Percentiles rank a stretch among this genome's conserved stretches.
Conservation (phyloP, 2,329 filamentous ascomycete genomes). For the Hypoxylon sp. region DNA sequence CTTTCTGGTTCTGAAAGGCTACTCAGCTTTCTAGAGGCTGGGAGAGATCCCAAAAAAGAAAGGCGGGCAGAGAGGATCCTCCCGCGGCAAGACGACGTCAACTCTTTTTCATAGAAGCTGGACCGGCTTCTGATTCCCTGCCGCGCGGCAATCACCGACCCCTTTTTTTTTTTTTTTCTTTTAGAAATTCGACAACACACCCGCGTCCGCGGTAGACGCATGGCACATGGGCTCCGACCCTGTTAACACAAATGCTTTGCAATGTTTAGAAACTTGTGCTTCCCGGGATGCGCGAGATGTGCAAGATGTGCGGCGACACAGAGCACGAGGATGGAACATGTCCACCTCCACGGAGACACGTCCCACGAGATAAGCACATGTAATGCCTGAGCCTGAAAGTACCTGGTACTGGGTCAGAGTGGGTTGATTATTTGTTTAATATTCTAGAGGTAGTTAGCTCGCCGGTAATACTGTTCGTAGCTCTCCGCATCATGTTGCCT, state of each 20-base stretch:
- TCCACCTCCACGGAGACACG: background rate
- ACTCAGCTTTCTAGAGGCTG: background rate
- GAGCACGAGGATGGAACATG: background rate
- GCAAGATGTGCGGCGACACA: background rate
- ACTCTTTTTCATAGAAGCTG: background rate
- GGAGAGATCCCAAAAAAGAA: background rate
- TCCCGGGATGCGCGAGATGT: background rate
- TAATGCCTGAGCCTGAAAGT: too few species aligned
- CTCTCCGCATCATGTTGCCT: background rate
- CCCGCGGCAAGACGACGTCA: background rate
- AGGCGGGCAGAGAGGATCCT: background rate
- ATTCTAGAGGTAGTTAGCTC: too few species aligned
- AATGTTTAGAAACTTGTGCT: too few species aligned
- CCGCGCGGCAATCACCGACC: constrained; percentile 1
- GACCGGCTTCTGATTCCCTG: background rate
- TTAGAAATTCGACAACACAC: constrained; percentile 2
- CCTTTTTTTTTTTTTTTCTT: background rate
- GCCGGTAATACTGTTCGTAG: too few species aligned
- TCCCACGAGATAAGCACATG: constrained; percentile 1
- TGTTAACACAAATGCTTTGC: too few species aligned
- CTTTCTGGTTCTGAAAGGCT: background rate
- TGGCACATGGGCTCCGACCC: background rate
- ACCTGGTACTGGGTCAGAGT: background rate
- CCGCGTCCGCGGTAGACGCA: background rate
- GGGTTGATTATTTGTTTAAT: background rate